phyloP scores from a whole-genome alignment of 345 rosid genomes.

The Bruguiera sexangula region DNA sequence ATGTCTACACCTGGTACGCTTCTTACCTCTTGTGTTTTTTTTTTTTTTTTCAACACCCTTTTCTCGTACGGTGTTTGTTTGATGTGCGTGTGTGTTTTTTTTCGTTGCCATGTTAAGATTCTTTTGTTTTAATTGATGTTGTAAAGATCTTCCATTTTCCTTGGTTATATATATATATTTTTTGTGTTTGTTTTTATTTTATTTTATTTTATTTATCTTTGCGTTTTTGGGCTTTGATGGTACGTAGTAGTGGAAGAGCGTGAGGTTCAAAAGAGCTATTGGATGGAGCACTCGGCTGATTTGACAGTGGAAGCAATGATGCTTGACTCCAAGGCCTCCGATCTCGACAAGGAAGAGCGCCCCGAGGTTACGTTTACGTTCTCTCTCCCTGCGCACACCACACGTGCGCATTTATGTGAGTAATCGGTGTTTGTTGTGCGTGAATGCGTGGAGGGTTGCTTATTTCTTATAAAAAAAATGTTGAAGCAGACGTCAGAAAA shows the following conservation, averaged over 20 bases:
- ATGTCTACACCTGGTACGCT: slow-evolving; percentile 53
- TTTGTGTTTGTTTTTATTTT: no score
- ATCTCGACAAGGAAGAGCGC: slow-evolving; percentile 95
- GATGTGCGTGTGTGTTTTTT: neutral
- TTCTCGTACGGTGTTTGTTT: neutral
- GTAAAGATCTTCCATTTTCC: no score
- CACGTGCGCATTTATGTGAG: no score
- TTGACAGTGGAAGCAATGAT: slow-evolving; percentile 87
- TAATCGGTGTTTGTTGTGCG: no score
- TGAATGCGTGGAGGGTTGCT: no score
- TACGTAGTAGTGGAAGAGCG: slow-evolving; percentile 56
- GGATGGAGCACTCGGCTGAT: slow-evolving; percentile 75
- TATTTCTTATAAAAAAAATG: no score
- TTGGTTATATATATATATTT: no score
- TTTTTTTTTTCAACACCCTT: no score
- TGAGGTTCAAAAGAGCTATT: slow-evolving; percentile 68
- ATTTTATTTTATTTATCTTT: no score
- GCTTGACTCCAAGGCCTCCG: slow-evolving; percentile 89
- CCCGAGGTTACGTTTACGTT: slow-evolving; percentile 55
- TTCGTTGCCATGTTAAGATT: neutral
- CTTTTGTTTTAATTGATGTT: no score
- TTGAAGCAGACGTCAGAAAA: no score
- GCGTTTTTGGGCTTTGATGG: neutral
- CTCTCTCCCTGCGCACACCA: neutral
- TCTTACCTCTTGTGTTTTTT: no score